phyloP scores from a whole-genome alignment of 1,284 basidiomycete genomes.

The Sanghuangporus weigelae region DNA sequence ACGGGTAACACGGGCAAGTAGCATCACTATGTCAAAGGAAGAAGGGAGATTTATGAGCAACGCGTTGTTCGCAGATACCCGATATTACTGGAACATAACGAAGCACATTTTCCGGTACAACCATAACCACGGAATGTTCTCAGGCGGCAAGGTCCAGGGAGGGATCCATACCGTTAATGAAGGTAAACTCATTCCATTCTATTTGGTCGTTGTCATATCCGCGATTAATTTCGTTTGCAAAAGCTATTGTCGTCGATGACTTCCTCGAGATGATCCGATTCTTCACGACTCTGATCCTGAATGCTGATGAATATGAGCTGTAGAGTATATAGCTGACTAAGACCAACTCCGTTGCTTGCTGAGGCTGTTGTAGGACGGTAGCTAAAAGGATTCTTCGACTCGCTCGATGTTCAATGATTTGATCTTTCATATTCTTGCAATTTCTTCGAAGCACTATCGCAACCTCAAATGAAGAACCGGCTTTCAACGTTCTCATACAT shows the following conservation, averaged over 20 bases:
- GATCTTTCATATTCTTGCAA: too few species aligned
- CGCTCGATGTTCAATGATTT: too few species aligned
- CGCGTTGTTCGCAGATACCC: conserved; percentile 32
- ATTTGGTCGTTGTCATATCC: background rate
- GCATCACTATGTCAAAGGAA: background rate
- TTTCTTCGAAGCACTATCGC: too few species aligned
- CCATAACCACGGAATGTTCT: conserved; percentile 28
- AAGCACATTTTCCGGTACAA: conserved; percentile 45
- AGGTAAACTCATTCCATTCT: conserved; percentile 21
- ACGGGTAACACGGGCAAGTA: conserved; percentile 39
- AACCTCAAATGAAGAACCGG: too few species aligned
- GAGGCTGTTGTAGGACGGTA: too few species aligned
- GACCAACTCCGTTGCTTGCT: too few species aligned
- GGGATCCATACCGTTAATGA: conserved; percentile 34
- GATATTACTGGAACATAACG: conserved; percentile 43
- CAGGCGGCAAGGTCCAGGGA: background rate
- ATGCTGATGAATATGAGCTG: conserved; percentile 35
- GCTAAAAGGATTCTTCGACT: too few species aligned
- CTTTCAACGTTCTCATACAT: too few species aligned
- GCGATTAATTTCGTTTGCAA: background rate
- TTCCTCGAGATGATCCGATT: conserved; percentile 43
- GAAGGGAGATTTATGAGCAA: background rate
- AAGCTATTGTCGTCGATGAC: conserved; percentile 32
- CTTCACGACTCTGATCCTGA: conserved; percentile 42
- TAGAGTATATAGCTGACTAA: background rate